Base-by-base conservation (phyloP, 2,329 filamentous ascomycete species). In the Chrysosporium keratinophilum region DNA sequence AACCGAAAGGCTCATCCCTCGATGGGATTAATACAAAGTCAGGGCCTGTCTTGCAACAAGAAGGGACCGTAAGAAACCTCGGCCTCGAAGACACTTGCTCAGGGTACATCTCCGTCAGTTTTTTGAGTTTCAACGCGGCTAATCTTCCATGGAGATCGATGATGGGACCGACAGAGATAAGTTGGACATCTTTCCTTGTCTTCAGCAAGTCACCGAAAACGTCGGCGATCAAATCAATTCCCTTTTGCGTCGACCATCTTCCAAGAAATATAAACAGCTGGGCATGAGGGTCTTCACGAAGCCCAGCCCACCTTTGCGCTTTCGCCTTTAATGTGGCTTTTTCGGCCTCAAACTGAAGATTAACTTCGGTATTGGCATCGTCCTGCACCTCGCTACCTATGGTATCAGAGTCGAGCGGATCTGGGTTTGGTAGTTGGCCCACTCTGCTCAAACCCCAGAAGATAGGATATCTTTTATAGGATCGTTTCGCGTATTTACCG, bases 131-230 rank as follows among this genome's bases (percentile, higher is more conserved):
- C 33, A 84, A 66, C 0, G 82, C 82, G 6, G 82, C 82, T 57
- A 85, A 84, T 60, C 80, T 83, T 41, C 82, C 82, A 63, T 84
- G 83, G 1, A 85, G 70, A 68, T 85, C 82, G 60, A 85, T 84
- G 15, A 83, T 77, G 0, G 82, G 82, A 5, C 82, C 82, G 41
- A 85, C 67, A 58, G 76, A 80, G 43, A 85, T 79, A 7, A 85
- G 70, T 61, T 85, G 82, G 0, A 77, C 76, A 57, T 80, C 77
- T 1, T 76, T 73, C 57, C 81, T 73, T 55, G 78, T 72, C 61
- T 84, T 81, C 3, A 85, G 71, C 31, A 85, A 73, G 31, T 75
- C 74, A 17, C 82, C 80, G 66, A 84, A 81, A 39, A 84, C 79
- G 61, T 85, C 82, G 15, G 82, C 82, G 60, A 85, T 84, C 48